phyloP scores from a whole-genome alignment of 106 monocot genomes.

The Dendrobium officinale region DNA sequence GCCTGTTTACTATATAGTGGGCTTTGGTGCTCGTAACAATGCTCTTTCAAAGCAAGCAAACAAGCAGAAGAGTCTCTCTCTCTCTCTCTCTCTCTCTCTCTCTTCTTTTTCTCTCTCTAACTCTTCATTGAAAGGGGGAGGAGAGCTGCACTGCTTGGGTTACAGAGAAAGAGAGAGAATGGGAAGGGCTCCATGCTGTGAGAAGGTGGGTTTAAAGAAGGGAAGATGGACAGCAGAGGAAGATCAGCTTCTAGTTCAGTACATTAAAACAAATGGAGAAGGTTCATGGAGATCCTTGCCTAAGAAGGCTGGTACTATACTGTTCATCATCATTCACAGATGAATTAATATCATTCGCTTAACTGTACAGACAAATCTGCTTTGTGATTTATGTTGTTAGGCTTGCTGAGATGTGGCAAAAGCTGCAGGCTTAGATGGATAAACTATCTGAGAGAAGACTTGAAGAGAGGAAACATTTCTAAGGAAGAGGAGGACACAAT shows the following conservation, averaged over 20 bases:
- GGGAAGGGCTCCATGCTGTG: constrained; percentile 65
- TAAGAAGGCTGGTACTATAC: constrained; percentile 46
- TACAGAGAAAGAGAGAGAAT: constrained; percentile 9
- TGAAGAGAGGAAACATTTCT: constrained; percentile 8
- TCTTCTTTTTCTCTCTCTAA: too few relatives aligned
- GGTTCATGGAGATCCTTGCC: constrained; percentile 56
- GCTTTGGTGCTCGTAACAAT: neutral
- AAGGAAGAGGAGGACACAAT: constrained; percentile 10
- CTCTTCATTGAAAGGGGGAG: too few relatives aligned
- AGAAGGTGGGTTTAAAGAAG: constrained; percentile 51
- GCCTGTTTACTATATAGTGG: neutral
- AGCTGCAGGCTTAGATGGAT: constrained; percentile 11
- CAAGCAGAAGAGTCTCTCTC: neutral
- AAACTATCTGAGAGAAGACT: constrained; percentile 9
- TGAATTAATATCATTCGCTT: neutral
- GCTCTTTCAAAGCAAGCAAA: neutral
- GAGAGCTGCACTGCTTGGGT: too few relatives aligned
- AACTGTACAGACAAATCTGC: neutral
- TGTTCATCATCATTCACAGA: neutral
- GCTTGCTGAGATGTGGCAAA: neutral
- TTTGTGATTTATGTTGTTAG: neutral
- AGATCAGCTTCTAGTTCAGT: constrained; percentile 33
- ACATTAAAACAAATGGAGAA: constrained; percentile 37
- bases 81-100: neutral
- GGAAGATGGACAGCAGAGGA: constrained; percentile 57